These are phyloP conservation scores for Wallemia ichthyophaga DNA, from an alignment of 1,284 basidiomycete genomes.

Conservation along the genomic window DNA sequence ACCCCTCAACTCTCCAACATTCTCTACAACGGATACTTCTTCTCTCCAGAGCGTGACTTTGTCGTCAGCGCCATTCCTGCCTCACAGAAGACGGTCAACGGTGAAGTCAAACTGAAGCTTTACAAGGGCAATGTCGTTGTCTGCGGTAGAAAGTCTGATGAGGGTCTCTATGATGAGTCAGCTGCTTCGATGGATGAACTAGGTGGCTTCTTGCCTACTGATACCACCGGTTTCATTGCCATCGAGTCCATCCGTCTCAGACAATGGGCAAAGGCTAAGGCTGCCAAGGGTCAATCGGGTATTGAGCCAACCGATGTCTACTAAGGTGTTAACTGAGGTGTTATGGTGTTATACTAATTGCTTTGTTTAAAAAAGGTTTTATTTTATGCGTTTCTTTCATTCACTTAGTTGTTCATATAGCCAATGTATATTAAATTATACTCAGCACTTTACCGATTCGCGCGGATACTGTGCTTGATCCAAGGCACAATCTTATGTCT, in stretches of 20 bases:
- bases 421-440: too few species aligned
- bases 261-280: conserved; percentile 29
- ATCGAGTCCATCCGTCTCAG: conserved; percentile 87
- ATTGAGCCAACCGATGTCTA: background rate
- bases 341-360: too few species aligned
- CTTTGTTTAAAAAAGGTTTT: too few species aligned
- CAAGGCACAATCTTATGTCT: too few species aligned
- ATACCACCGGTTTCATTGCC: conserved; percentile 74
- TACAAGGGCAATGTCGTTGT: conserved; percentile 93
- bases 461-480: too few species aligned
- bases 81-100: conserved; percentile 88
- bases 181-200: conserved; percentile 99
- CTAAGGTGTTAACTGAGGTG: too few species aligned
- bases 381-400: too few species aligned
- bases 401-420: too few species aligned
- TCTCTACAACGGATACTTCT: conserved; percentile 82
- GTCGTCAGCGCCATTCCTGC: conserved; percentile 61
- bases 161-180: conserved; percentile 83
- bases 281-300: background rate
- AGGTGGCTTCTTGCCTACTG: conserved; percentile 79
- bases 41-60: conserved; percentile 92
- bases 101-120: conserved; percentile 58
- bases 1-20: conserved; percentile 69
- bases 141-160: conserved; percentile 66
- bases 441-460: too few species aligned